phyloP scores from a whole-genome alignment of 2,329 filamentous ascomycete genomes.

The Gyromitra esculenta region DNA sequence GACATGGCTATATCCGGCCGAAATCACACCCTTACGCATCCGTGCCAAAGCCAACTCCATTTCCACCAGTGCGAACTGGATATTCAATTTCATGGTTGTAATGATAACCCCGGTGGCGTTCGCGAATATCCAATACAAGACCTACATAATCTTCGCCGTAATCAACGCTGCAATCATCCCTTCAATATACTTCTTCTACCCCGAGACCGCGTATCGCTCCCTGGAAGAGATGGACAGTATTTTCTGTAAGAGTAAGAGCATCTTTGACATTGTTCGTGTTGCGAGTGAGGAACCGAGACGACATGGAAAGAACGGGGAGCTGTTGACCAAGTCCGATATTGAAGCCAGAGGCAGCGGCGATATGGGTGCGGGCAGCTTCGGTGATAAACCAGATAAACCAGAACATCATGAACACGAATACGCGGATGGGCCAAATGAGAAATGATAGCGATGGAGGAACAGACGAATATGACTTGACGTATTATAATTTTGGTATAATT shows the following conservation, averaged over 20 bases:
- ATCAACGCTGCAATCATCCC: constrained; percentile 72
- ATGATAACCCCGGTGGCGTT: constrained; percentile 72
- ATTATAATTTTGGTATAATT: background rate
- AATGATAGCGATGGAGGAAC: background rate
- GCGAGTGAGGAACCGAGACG: constrained; percentile 1
- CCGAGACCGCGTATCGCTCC: constrained; percentile 71
- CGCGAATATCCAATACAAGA: constrained; percentile 68
- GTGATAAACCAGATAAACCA: background rate
- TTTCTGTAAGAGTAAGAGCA: constrained; percentile 60
- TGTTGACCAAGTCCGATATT: constrained; percentile 11
- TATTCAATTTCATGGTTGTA: constrained; percentile 63
- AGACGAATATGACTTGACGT: background rate
- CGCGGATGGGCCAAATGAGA: background rate
- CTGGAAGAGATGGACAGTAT: constrained; percentile 75
- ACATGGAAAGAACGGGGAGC: constrained; percentile 23
- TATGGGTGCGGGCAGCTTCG: background rate
- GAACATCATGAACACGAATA: constrained; percentile 12
- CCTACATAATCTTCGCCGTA: constrained; percentile 73
- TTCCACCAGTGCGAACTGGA: constrained; percentile 30
- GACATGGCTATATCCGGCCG: constrained; percentile 60
- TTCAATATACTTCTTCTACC: constrained; percentile 70
- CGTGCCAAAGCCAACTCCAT: constrained; percentile 26
- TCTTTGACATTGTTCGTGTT: constrained; percentile 22
- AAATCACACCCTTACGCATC: constrained; percentile 29
- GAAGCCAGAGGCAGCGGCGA: background rate